Evolutionary conservation across 768 basidiomycete genomes (phyloP).

Genomic region (Kwoniella newhampshirensis): DNA sequence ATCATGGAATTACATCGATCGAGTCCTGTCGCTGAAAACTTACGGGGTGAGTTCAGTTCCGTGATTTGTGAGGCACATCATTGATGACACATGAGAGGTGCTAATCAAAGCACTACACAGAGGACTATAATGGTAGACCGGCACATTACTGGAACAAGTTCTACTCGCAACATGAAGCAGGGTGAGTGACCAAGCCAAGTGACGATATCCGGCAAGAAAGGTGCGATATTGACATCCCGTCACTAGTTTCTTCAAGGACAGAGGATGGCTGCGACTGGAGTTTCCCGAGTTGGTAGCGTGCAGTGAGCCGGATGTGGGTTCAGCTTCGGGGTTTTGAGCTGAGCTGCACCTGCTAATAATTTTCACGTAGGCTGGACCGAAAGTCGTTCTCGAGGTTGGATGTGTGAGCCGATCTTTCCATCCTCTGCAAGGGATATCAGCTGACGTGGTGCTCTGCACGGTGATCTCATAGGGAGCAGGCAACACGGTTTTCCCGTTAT

Average conservation of each 20-base stretch:
- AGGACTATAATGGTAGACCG: constrained; percentile 49
- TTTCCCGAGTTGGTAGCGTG: constrained; percentile 82
- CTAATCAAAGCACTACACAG: constrained; percentile 8
- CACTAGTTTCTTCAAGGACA: constrained; percentile 89
- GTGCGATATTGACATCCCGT: not conserved
- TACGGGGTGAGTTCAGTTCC: constrained; percentile 67
- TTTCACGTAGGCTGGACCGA: constrained; percentile 77
- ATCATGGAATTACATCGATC: constrained; percentile 70
- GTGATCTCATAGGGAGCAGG: constrained; percentile 68
- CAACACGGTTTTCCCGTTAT: constrained; percentile 87
- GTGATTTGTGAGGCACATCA: not conserved
- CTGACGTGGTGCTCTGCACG: constrained; percentile 2
- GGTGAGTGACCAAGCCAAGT: constrained; percentile 25
- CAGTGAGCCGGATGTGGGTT: constrained; percentile 64
- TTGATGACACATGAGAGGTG: not conserved
- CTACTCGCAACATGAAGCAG: constrained; percentile 69
- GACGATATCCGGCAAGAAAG: not conserved
- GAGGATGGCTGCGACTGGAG: constrained; percentile 95
- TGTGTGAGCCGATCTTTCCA: constrained; percentile 61
- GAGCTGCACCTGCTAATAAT: no score
- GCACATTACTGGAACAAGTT: constrained; percentile 76
- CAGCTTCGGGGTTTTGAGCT: no score
- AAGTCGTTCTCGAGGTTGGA: constrained; percentile 80
- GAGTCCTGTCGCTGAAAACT: constrained; percentile 71
- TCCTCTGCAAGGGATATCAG: not conserved